A percentile compares a stretch with the other conserved stretches of the same genome.
Conservation (phyloP, 2,329 filamentous ascomycete species). For the Colletotrichum theobromicola region DNA sequence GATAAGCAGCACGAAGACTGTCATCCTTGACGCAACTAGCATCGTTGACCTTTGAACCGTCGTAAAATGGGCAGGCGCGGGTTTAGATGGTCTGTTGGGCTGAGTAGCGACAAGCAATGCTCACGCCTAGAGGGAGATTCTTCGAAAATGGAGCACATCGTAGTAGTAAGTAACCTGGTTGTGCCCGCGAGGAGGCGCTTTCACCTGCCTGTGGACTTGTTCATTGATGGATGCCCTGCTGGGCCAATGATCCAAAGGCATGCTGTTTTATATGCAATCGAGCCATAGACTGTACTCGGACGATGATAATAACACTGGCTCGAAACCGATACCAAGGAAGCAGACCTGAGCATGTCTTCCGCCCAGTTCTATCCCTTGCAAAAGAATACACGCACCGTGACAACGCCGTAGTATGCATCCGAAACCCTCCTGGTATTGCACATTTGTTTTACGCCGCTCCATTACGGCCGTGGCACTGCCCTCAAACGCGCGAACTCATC, state of each 20-base stretch:
- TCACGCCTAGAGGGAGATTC: background rate
- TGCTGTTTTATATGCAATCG: background rate
- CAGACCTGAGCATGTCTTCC: background rate
- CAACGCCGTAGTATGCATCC: conserved; percentile 11
- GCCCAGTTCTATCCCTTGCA: background rate
- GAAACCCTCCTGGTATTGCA: background rate
- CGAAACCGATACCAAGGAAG: background rate
- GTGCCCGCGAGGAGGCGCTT: background rate
- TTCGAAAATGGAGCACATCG: background rate
- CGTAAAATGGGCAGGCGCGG: background rate
- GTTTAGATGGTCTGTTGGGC: background rate
- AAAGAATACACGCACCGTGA: background rate
- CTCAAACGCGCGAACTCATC: background rate
- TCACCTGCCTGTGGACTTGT: background rate
- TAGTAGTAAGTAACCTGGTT: background rate
- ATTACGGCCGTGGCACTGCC: background rate
- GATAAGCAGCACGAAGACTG: background rate
- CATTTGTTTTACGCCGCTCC: background rate
- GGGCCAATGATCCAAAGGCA: background rate
- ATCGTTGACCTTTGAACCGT: background rate
- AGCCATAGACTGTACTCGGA: background rate
- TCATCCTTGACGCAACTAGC: background rate
- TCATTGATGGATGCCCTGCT: background rate
- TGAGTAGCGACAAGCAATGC: background rate
- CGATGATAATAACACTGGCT: background rate